Evolutionary conservation across 805 yeast genomes (phyloP).

Genomic region (Pichia californica): DNA sequence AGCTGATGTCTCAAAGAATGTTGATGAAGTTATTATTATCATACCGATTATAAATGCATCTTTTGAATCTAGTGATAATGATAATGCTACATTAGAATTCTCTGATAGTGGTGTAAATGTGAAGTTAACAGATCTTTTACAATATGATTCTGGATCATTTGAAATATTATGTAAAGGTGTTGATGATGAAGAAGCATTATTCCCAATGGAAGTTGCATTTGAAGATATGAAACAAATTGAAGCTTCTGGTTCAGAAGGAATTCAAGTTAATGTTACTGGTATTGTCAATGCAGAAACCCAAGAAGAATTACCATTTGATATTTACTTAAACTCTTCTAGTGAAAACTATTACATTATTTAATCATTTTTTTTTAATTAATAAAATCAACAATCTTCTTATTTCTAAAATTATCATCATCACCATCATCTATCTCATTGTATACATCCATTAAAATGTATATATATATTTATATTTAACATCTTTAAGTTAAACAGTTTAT

Average conservation of each 20-base stretch:
- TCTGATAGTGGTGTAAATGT: constrained; percentile 68
- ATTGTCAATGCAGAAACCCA: constrained; percentile 42
- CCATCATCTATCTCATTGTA: neutral
- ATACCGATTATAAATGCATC: constrained; percentile 62
- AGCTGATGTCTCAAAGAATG: constrained; percentile 42
- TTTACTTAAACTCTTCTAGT: constrained; percentile 47
- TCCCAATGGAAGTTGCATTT: constrained; percentile 80
- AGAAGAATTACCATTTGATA: constrained; percentile 61
- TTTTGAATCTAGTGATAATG: constrained; percentile 45
- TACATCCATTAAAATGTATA: too few species aligned
- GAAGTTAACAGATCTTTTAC: constrained; percentile 46
- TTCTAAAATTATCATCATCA: too few species aligned
- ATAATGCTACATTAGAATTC: constrained; percentile 50
- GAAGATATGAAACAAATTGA: constrained; percentile 30
- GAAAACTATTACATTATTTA: constrained; percentile 54
- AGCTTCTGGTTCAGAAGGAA: constrained; percentile 27
- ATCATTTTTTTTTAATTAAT: neutral
- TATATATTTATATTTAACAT: too few species aligned
- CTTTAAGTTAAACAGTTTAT: too few species aligned
- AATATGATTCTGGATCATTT: constrained; percentile 60
- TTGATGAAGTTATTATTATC: constrained; percentile 48
- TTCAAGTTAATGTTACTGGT: constrained; percentile 53
- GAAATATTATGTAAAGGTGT: constrained; percentile 67
- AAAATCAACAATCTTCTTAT: too few species aligned
- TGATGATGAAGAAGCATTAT: constrained; percentile 72